Evolutionary conservation across 192 early-diverging fungal genomes (phyloP).

Genomic region (Coemansia sp.): DNA sequence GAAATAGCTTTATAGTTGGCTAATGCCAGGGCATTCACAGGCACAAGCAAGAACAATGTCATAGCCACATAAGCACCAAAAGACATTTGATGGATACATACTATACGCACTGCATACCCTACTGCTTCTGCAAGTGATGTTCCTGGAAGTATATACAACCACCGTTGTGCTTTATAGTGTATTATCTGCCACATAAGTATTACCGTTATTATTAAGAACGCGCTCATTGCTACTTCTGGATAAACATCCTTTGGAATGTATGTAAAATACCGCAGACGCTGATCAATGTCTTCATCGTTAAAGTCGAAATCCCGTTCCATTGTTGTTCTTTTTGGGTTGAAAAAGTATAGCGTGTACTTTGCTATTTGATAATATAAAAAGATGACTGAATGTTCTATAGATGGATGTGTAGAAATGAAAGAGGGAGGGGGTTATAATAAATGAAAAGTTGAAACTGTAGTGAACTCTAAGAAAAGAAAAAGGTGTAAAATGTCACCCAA

Average conservation of each 20-base stretch:
- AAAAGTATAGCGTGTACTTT: background rate
- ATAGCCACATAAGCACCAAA: slow-evolving; percentile 37
- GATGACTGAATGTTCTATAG: too few species aligned
- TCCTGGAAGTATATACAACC: slow-evolving; percentile 36
- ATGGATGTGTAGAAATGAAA: too few species aligned
- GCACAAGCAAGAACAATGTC: slow-evolving; percentile 42
- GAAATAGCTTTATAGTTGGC: slow-evolving; percentile 42
- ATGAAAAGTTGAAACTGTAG: too few species aligned
- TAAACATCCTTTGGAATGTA: slow-evolving; percentile 31
- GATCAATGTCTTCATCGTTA: slow-evolving; percentile 12
- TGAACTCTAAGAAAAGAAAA: too few species aligned
- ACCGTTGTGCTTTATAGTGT: slow-evolving; percentile 19
- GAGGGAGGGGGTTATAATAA: too few species aligned
- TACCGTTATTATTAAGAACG: slow-evolving; percentile 14
- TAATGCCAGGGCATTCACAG: slow-evolving; percentile 37
- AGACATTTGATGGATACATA: slow-evolving; percentile 37
- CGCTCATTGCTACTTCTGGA: slow-evolving; percentile 27
- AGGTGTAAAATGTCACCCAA: too few species aligned
- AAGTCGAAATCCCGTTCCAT: background rate
- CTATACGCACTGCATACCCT: slow-evolving; percentile 37
- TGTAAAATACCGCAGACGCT: slow-evolving; percentile 35
- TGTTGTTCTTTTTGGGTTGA: background rate
- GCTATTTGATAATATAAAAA: too few species aligned
- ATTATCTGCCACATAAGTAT: slow-evolving; percentile 21
- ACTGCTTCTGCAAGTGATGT: slow-evolving; percentile 33